Percentiles rank a stretch among this genome's conserved stretches.
phyloP scores from a whole-genome alignment of 179 eudicot genomes.

The Silene coronaria region DNA sequence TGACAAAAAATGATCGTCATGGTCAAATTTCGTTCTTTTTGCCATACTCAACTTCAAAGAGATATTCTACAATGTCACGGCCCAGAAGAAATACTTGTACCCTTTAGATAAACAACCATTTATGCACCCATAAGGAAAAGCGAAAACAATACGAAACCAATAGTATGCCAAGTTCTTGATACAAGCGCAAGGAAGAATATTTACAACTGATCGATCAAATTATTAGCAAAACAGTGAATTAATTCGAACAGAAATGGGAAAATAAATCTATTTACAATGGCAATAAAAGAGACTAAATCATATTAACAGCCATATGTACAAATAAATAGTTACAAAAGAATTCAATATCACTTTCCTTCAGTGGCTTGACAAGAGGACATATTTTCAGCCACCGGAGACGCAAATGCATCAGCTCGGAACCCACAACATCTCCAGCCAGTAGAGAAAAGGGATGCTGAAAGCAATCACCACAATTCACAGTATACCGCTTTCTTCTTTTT shows the following conservation, averaged over 20 bases:
- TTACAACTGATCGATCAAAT: neutral
- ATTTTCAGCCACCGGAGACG: neutral
- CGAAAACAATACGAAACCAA: neutral
- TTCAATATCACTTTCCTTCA: conserved; percentile 3
- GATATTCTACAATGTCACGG: too few relatives aligned
- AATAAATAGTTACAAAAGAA: conserved; percentile 15
- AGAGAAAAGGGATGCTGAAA: neutral
- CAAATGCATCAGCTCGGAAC: neutral
- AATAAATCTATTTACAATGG: conserved; percentile 18
- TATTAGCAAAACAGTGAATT: neutral
- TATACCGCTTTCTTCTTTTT: neutral
- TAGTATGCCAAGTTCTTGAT: neutral
- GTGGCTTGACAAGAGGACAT: neutral
- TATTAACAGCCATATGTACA: conserved; percentile 10
- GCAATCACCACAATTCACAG: neutral
- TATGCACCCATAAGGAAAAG: too few relatives aligned
- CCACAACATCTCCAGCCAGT: neutral
- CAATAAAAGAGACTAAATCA: neutral
- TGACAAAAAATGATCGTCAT: too few relatives aligned
- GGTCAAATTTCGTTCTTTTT: too few relatives aligned
- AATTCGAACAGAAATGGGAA: neutral
- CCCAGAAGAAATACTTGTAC: too few relatives aligned
- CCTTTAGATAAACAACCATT: too few relatives aligned
- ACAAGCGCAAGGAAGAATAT: neutral
- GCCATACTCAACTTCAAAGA: too few relatives aligned